Evolutionary conservation across 257 asterid species (phyloP).

Genomic region (Schizonepeta tenuifolia): DNA sequence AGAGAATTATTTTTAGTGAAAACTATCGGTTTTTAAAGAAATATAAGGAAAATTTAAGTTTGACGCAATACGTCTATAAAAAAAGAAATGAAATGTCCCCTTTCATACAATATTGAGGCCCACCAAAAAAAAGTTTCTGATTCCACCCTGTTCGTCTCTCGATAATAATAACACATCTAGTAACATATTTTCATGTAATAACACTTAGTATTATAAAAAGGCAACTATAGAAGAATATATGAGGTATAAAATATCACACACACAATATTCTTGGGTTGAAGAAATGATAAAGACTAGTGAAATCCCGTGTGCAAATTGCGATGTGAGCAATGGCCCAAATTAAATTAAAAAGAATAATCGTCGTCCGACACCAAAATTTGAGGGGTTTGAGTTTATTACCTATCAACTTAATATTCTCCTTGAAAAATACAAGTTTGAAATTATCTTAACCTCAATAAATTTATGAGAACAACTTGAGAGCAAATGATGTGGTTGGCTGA

Average conservation of each 20-base stretch:
- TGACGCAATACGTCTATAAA: too few species aligned
- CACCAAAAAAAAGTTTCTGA: too few species aligned
- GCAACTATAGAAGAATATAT: neutral
- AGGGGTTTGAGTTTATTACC: constrained; percentile 4
- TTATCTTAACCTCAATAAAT: neutral
- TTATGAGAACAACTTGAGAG: neutral
- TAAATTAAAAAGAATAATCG: neutral
- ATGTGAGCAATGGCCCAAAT: neutral
- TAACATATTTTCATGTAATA: too few species aligned
- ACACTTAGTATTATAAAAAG: neutral
- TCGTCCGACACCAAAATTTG: neutral
- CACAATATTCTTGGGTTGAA: neutral
- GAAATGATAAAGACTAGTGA: constrained; percentile 5
- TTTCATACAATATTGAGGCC: too few species aligned
- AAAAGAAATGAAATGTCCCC: too few species aligned
- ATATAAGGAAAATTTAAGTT: too few species aligned
- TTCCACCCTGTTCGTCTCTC: too few species aligned
- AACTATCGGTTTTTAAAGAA: too few species aligned
- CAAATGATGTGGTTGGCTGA: neutral
- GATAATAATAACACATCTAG: too few species aligned
- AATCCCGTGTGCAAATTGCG: neutral
- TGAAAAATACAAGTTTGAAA: constrained; percentile 6
- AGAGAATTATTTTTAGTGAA: too few species aligned
- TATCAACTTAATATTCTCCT: constrained; percentile 5
- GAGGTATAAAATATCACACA: constrained; percentile 8